Evolutionary conservation across 257 asterid genomes (phyloP), one percentile per base, ranked within the genome.

Genomic region (Lithospermum erythrorhizon): DNA sequence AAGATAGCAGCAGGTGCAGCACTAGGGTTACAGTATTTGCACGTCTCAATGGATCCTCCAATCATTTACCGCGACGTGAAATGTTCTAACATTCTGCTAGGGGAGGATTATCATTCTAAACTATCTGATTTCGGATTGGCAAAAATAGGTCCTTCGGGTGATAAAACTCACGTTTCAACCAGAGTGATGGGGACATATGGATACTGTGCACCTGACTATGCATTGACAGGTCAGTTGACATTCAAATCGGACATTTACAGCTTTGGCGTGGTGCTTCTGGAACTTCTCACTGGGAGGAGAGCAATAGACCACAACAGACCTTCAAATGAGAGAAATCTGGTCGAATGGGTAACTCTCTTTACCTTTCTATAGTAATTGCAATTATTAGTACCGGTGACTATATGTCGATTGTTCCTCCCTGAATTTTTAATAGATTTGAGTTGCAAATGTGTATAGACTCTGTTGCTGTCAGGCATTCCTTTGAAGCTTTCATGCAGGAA

Each of bases 131-230:
- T 89, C 51, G 99, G 99, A 22, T 77, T 93, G 82, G 99, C 99
- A 3, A 93, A 89, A 73, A 79, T 89, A 3, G 95, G 96, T 8
- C 99, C 99, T 0, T 90, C 85, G 55, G 99, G 99, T 58, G 97
- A 89, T 71, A 84, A 83, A 73, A 89, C 96, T 0, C 99, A 93
- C 23, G 97, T 89, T 41, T 93, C 96, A 49, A 93, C 99, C 0
- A 68, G 99, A 69, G 95, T 93, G 48, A 93, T 93, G 99, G 99
- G 99, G 10, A 93, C 99, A 2, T 93, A 86, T 6, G 97, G 99
- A 52, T 93, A 89, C 61, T 93, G 99, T 54, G 99, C 99, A 7
- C 99, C 99, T 1, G 99, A 93, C 70, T 93, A 93, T 71, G 97
- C 99, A 20, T 83, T 83, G 96, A 89, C 99, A 0, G 99, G 97